Evolutionary conservation across 345 rosid genomes (phyloP), one percentile per base, ranked within the genome.

Genomic region (Rubroshorea leprosula): DNA sequence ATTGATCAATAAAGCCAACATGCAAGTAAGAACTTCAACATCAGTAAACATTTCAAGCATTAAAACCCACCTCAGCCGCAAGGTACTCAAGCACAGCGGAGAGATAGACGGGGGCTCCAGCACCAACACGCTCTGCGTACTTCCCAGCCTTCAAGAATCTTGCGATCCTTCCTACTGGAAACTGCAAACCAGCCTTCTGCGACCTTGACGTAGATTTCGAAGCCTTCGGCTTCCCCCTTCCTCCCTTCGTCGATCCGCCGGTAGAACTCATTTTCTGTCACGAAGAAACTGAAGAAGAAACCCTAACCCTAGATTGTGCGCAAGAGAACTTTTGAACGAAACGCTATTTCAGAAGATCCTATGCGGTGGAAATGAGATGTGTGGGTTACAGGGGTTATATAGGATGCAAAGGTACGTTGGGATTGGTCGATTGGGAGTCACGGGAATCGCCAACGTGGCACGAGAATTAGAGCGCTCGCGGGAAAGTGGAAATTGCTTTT

Each of bases 51-150:
- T 10, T 44, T 44, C n/a, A n/a, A n/a, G 4, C 17, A 16, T 10
- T 29, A 14, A 65, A 63, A 12, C 12, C 6, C 25, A 83, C 95
- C 87, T 86, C 95, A 0, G 95, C 95, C 4, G 95, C 90, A 2
- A 86, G 85, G 16, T 86, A 86, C 58, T 86, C 95, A 4, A 86
- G 87, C 16, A 86, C 88, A 15, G 95, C 90, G 13, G 95, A 76
- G 67, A 86, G 90, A 23, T 86, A 86, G 23, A 86, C 95, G 14
- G 90, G 90, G 41, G 95, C 90, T 1, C 90, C 88, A 5, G 90
- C 90, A 1, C 95, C 88, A 1, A 83, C 95, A 1, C 95, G 88
- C 67, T 86, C 95, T 1, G 90, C 88, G 43, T 86, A 83, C 61
- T 83, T 86, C 39, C 95, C 95, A 0, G 88, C 84, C 66, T 86